Evolutionary conservation across 352 stramenopile species (phyloP).

Genomic region (Globisporangium orthogonon): DNA sequence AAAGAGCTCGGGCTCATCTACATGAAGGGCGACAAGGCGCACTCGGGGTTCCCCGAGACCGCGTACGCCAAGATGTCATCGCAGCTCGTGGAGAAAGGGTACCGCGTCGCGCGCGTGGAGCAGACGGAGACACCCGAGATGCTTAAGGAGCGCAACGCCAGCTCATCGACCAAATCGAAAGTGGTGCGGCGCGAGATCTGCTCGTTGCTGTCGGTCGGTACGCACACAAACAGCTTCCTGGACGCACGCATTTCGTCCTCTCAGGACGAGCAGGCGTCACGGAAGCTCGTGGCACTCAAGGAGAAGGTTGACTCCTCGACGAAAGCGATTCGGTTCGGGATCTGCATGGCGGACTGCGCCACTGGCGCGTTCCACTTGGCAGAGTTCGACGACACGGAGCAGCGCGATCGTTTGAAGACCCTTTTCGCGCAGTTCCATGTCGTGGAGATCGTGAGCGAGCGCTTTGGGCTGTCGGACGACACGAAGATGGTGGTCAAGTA

Average conservation of each 20-base stretch:
- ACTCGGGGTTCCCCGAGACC: constrained; percentile 98
- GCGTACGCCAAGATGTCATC: constrained; percentile 96
- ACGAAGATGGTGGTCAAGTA: constrained; percentile 78
- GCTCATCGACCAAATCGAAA: constrained; percentile 67
- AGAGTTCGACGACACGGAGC: constrained; percentile 96
- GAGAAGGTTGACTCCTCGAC: constrained; percentile 21
- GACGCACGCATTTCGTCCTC: constrained; percentile 74
- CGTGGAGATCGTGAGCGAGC: constrained; percentile 82
- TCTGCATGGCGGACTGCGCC: constrained; percentile 94
- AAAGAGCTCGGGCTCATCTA: constrained; percentile 95
- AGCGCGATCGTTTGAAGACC: constrained; percentile 94
- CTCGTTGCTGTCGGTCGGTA: constrained; percentile 92
- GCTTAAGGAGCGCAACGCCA: constrained; percentile 92
- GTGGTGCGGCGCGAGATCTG: constrained; percentile 95
- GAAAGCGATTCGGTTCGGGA: constrained; percentile 81
- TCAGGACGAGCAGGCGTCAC: constrained; percentile 33
- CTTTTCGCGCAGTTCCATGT: constrained; percentile 88
- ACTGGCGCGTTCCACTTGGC: constrained; percentile 92
- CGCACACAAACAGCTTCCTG: constrained; percentile 93
- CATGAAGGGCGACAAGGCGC: constrained; percentile 98
- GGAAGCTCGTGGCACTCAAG: constrained; percentile 66
- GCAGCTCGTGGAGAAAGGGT: constrained; percentile 93
- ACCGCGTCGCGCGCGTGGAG: constrained; percentile 97
- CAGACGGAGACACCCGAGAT: constrained; percentile 98
- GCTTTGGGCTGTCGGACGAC: constrained; percentile 49